Evolutionary conservation across 2,329 filamentous ascomycete genomes (phyloP).

Genomic region (Chaetomiaceae sp.): DNA sequence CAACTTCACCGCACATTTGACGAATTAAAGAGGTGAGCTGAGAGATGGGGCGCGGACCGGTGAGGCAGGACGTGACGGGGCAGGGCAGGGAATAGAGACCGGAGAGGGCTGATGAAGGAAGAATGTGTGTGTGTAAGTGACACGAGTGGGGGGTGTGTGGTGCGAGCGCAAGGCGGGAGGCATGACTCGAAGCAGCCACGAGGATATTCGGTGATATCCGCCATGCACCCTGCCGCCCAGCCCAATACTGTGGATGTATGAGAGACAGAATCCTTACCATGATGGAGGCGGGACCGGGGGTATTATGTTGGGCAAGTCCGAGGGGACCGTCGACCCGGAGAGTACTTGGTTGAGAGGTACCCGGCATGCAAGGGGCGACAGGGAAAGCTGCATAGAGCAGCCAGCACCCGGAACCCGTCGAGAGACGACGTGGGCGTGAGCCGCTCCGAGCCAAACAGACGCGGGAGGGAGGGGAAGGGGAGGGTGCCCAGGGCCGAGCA

Average conservation of each 20-base stretch:
- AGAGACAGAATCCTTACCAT: slow-evolving; percentile 44
- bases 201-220: slow-evolving; percentile 37
- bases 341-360: slow-evolving; percentile 23
- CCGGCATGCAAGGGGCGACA: slow-evolving; percentile 21
- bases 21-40: slow-evolving; percentile 28
- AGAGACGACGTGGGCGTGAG: slow-evolving; percentile 19
- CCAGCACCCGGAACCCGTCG: slow-evolving; percentile 11
- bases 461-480: slow-evolving; percentile 7
- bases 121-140: slow-evolving; percentile 22
- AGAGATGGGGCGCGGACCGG: slow-evolving; percentile 25
- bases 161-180: slow-evolving; percentile 10
- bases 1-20: slow-evolving; percentile 37
- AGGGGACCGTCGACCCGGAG: slow-evolving; percentile 14
- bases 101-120: slow-evolving; percentile 23
- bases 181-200: slow-evolving; percentile 18
- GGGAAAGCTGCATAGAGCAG: slow-evolving; percentile 11
- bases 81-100: slow-evolving; percentile 17
- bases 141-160: slow-evolving; percentile 15
- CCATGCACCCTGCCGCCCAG: slow-evolving; percentile 42
- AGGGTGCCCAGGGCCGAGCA: slow-evolving; percentile 18
- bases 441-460: slow-evolving; percentile 16
- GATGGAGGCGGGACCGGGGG: slow-evolving; percentile 31
- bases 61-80: slow-evolving; percentile 21
- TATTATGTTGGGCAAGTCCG: slow-evolving; percentile 33
- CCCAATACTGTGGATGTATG: slow-evolving; percentile 28